Percentiles rank a stretch among this genome's conserved stretches.
Conservation (phyloP, 2,329 filamentous ascomycete species). For the Epichloe amarillans region DNA sequence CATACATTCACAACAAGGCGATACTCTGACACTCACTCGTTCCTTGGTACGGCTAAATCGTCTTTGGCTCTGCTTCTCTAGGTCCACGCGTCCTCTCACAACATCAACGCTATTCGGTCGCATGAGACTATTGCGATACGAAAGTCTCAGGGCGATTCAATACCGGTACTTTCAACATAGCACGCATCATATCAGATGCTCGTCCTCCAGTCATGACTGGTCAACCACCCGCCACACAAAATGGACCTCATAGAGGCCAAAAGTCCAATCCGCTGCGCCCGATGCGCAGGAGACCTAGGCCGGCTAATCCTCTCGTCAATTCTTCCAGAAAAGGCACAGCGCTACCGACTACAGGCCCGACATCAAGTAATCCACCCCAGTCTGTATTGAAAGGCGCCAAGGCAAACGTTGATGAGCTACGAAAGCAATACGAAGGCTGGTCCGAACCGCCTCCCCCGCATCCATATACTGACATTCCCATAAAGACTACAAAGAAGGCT, state of each 20-base stretch:
- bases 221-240: conserved; percentile 22
- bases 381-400: conserved; percentile 16
- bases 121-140: neutral
- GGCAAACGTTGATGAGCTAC: conserved; percentile 27
- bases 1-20: no score
- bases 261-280: conserved; percentile 26
- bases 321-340: conserved; percentile 35
- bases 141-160: neutral
- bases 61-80: no score
- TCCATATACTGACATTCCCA: conserved; percentile 44
- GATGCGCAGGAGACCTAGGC: conserved; percentile 25
- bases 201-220: conserved; percentile 27
- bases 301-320: conserved; percentile 50
- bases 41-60: no score
- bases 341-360: conserved; percentile 11
- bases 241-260: conserved; percentile 17
- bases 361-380: conserved; percentile 10
- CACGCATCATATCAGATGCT: neutral
- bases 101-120: neutral
- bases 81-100: no score
- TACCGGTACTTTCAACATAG: neutral
- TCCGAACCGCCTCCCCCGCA: conserved; percentile 36
- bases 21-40: no score
- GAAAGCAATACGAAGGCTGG: conserved; percentile 42
- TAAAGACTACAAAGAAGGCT: conserved; percentile 72